These are phyloP conservation scores for Phytophthora constricta DNA, from an alignment of 352 stramenopile genomes.

Conservation along the genomic window DNA sequence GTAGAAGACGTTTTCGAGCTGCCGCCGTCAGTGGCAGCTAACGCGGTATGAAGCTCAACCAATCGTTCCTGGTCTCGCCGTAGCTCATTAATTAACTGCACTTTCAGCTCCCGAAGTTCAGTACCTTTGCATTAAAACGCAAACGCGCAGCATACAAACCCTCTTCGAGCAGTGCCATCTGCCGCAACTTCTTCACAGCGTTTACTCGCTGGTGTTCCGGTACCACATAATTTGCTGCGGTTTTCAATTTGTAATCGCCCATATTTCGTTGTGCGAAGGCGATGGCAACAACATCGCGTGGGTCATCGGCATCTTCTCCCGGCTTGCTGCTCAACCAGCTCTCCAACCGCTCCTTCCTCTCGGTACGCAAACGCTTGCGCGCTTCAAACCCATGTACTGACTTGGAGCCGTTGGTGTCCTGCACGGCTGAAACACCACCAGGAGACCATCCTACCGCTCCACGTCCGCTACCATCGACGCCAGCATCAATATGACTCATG, in stretches of 20 bases:
- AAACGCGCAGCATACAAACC: constrained; percentile 81
- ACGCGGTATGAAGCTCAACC: constrained; percentile 47
- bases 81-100: constrained; percentile 79
- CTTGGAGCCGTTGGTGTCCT: constrained; percentile 14
- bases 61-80: constrained; percentile 61
- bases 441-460: constrained; percentile 9
- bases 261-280: constrained; percentile 87
- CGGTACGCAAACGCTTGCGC: constrained; percentile 74
- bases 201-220: constrained; percentile 91
- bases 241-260: constrained; percentile 94
- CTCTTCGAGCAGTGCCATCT: constrained; percentile 88
- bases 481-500: constrained; percentile 20
- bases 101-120: constrained; percentile 89
- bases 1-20: not conserved
- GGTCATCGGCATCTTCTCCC: constrained; percentile 90
- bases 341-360: constrained; percentile 70
- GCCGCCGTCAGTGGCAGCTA: constrained; percentile 26
- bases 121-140: constrained; percentile 91
- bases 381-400: constrained; percentile 83
- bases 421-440: constrained; percentile 1
- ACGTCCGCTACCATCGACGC: constrained; percentile 16
- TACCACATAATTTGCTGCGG: constrained; percentile 85
- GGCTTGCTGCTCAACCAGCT: constrained; percentile 79
- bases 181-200: constrained; percentile 87
- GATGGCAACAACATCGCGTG: constrained; percentile 91